Base-by-base conservation (phyloP, 2,329 filamentous ascomycete genomes). In the Canariomyces notabilis region DNA sequence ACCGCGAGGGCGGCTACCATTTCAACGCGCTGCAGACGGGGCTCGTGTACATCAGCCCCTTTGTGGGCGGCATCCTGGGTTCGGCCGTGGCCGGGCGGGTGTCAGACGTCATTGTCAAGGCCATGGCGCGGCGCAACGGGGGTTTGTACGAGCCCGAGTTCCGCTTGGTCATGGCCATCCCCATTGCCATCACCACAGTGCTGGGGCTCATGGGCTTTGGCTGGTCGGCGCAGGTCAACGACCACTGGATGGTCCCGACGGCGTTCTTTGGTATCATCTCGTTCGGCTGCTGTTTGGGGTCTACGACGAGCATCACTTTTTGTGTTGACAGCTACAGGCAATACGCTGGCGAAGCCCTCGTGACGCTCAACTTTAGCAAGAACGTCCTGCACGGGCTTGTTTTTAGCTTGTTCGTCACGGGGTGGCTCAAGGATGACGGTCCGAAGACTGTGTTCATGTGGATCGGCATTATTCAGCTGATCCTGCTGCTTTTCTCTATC, bases 111-210 rank as follows among this genome's bases (percentile, higher is more conserved):
- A 81, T 97, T 38, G 89, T 95, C 5, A 82, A 82, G 42, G 83
- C 73, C 48, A 89, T 97, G 85, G 77, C 88, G 2, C 78, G 83
- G 29, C 82, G 83, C 21, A 97, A 97, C 57, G 89, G 87, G n/a
- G 91, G 91, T 2, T 72, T 97, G 2, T 97, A 96, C 63, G 91
- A 97, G 64, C 91, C 91, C 1, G 91, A 97, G 65, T 97, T 94
- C 61, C 80, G 90, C 6, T 77, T 95, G 0, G 77, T 95, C 35
- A 95, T 97, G 91, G 87, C 82, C 0, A 67, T 84, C 3, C 91
- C 90, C 0, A 83, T 96, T 23, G 73, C 84, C 1, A 59, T 96
- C 44, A 81, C 82, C 3, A 96, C 90, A 0, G 80, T 83, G 1
- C 80, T 91, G 23, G 93, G 93, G 0, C 76, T 97, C 14, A 95